These are phyloP conservation scores for Pseudomonodictys pantanalensis DNA, from an alignment of 495 filamentous ascomycete species.

Conservation along the genomic window DNA sequence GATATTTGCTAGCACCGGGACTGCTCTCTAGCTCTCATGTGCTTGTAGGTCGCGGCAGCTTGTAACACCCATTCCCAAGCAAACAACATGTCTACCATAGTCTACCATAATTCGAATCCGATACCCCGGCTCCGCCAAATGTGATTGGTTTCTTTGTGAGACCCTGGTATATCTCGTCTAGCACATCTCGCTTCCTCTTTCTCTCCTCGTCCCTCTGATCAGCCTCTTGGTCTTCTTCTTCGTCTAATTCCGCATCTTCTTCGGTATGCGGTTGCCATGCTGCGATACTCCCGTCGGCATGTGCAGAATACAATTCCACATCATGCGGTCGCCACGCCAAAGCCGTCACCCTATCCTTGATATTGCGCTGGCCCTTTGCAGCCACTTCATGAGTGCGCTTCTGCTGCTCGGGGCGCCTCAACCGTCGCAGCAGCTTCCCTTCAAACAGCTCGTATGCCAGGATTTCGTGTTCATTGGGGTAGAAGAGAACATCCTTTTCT, in stretches of 20 bases:
- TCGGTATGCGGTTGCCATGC: constrained; percentile 55
- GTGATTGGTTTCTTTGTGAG: constrained; percentile 55
- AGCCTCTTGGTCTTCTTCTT: constrained; percentile 44
- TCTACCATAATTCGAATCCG: neutral
- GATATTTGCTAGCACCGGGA: no score
- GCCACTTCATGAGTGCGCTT: constrained; percentile 39
- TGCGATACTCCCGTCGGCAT: constrained; percentile 58
- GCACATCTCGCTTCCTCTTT: constrained; percentile 43
- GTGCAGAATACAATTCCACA: constrained; percentile 56
- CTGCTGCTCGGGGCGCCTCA: constrained; percentile 58
- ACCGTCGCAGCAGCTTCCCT: constrained; percentile 66
- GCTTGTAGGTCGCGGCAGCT: no score
- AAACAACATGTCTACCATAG: neutral
- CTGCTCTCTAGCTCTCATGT: no score
- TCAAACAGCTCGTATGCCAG: constrained; percentile 72
- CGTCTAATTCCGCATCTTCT: constrained; percentile 42
- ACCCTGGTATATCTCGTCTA: constrained; percentile 55
- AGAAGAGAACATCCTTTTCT: constrained; percentile 64
- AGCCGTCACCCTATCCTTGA: constrained; percentile 61
- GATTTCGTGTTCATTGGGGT: constrained; percentile 74
- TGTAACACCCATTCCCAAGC: no score
- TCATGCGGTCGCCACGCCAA: constrained; percentile 65
- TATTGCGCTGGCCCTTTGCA: constrained; percentile 36
- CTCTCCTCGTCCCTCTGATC: constrained; percentile 43
- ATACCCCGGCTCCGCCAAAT: constrained; percentile 42